These are phyloP conservation scores for Colletotrichum higginsianum DNA, from an alignment of 2,329 filamentous ascomycete species.

Conservation along the genomic window DNA sequence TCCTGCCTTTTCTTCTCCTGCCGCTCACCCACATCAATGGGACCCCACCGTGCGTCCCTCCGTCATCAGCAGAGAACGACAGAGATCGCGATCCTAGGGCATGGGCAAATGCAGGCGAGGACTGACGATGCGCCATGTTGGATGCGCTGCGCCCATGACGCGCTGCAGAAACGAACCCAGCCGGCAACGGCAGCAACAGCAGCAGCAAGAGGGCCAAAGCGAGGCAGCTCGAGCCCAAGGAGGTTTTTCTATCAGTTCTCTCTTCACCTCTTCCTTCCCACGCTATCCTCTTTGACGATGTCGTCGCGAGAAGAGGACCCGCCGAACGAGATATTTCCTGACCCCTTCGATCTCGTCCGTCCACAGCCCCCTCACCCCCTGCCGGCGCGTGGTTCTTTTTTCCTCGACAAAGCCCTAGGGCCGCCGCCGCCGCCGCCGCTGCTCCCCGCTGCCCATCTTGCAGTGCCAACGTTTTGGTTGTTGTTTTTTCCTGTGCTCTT, in stretches of 20 bases:
- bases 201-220: constrained; percentile 14
- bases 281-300: constrained; percentile 40
- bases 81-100: constrained; percentile 32
- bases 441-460: not conserved
- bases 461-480: constrained; percentile 18
- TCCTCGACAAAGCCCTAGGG: constrained; percentile 1
- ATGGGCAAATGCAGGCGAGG: constrained; percentile 36
- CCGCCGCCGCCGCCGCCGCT: not conserved
- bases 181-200: too few relatives aligned
- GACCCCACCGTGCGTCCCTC: constrained; percentile 21
- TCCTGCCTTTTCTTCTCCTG: not conserved
- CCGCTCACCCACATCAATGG: constrained; percentile 13
- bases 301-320: constrained; percentile 30
- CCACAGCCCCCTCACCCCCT: not conserved
- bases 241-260: not conserved
- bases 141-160: constrained; percentile 24
- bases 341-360: constrained; percentile 1
- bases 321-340: constrained; percentile 15
- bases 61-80: constrained; percentile 21
- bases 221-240: constrained; percentile 14
- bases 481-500: constrained; percentile 19
- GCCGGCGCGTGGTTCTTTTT: constrained; percentile 15
- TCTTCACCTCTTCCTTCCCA: not conserved
- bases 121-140: constrained; percentile 33
- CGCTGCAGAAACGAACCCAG: constrained; percentile 31